Base-by-base conservation (phyloP, 495 filamentous ascomycete species). In the Penicillium angulare region DNA sequence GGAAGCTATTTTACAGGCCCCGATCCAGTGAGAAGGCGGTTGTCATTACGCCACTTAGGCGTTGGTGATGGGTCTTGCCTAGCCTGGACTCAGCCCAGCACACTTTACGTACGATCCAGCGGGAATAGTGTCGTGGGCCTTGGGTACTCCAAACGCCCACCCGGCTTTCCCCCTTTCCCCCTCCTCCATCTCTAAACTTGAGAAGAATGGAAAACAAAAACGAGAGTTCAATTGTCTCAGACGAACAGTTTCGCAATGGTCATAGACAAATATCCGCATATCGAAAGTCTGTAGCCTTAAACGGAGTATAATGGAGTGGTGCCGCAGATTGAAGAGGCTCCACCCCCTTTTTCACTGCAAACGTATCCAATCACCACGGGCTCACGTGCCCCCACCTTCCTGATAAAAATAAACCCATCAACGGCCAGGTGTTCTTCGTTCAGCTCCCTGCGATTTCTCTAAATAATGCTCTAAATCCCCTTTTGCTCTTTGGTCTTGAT, bases 351-450 rank as follows among this genome's bases (percentile, higher is more conserved):
- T 66, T 31, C 27, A 46, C 64, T 58, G 64, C 61, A 67, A 67
- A 62, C 64, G 61, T 64, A 43, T 46, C 57, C 52, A 61, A 64
- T 66, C 57, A 63, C 24, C 33, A 43, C 50, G n/a, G 47, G 43
- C 49, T 61, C 64, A 63, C 64, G 61, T 67, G 60, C 57, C 55
- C n/a, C 60, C 57, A 56, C 57, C 49, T 39, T 24, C 55, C 60
- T 18, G 50, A 59, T 56, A 54, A 62, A 67, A 67, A 67, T 67
- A 67, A 64, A 56, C 51, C 60, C 53, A 60, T 60, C 61, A 65
- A 59, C 57, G 49, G 61, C 63, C 63, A 66, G 67, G 55, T 68
- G 64, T 67, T 64, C 60, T 59, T 53, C 61, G 49, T 32, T 26
- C 43, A 61, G 39, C 43, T 51, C 47, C 20, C 39, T 10, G 48